Evolutionary conservation across 805 yeast species (phyloP).

Genomic region (Barnettozyma salicaria): DNA sequence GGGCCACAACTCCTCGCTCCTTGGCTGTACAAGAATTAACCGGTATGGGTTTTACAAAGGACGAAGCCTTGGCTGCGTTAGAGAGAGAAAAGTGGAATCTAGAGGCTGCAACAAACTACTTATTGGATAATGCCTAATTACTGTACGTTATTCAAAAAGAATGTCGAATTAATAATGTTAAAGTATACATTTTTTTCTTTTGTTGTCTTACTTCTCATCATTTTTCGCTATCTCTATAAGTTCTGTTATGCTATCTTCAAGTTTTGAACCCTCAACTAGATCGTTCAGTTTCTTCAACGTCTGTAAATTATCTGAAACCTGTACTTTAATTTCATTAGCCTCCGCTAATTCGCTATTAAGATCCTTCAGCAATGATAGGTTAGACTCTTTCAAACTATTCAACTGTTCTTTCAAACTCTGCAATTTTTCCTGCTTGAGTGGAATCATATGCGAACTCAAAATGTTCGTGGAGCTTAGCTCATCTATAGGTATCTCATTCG

Average conservation of each 20-base stretch:
- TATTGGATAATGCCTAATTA: constrained; percentile 62
- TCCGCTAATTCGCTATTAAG: constrained; percentile 11
- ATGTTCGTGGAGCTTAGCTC: constrained; percentile 19
- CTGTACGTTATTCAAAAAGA: no score
- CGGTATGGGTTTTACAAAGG: constrained; percentile 82
- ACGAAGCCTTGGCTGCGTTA: constrained; percentile 63
- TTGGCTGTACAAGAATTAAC: constrained; percentile 69
- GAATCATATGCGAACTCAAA: constrained; percentile 22
- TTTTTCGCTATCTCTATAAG: constrained; percentile 11
- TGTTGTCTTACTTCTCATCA: constrained; percentile 5
- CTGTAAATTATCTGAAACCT: constrained; percentile 9
- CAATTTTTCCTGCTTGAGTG: constrained; percentile 20
- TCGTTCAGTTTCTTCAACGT: constrained; percentile 11
- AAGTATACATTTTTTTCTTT: neutral
- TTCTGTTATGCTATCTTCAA: constrained; percentile 10
- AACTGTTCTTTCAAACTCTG: constrained; percentile 14
- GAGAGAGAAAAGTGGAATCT: constrained; percentile 65
- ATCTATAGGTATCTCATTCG: constrained; percentile 14
- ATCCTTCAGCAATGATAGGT: constrained; percentile 12
- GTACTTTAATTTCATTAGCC: constrained; percentile 10
- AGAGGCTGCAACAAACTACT: constrained; percentile 80
- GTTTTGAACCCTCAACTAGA: constrained; percentile 7
- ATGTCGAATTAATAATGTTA: no score
- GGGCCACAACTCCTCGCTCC: constrained; percentile 42
- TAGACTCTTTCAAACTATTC: constrained; percentile 11